Conservation (phyloP, 208 protist genomes). For the Histomonas meleagridis region DNA sequence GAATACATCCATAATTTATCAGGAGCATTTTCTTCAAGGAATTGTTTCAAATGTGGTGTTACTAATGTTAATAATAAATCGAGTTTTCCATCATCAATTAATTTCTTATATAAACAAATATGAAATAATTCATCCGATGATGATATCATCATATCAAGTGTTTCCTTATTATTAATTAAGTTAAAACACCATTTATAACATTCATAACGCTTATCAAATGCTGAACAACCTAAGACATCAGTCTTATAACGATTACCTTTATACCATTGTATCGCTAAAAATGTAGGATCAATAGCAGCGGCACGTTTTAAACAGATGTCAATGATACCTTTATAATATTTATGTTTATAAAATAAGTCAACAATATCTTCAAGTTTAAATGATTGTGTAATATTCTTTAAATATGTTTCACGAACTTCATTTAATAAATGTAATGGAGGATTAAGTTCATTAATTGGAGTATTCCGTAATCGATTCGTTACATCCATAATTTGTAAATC, state of each 20-base stretch:
- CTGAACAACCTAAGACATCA: not conserved
- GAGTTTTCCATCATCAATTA: not conserved
- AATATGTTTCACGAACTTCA: not conserved
- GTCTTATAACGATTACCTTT: not conserved
- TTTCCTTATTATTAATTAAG: not conserved
- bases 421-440: not conserved
- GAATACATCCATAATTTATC: not conserved
- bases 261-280: not conserved
- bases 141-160: not conserved
- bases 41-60: not conserved
- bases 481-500: not conserved
- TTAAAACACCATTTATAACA: not conserved
- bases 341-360: not conserved
- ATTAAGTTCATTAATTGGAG: too few species aligned
- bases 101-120: not conserved
- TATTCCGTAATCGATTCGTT: not conserved
- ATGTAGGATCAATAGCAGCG: not conserved
- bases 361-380: not conserved
- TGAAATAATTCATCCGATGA: conserved; percentile 21
- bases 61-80: not conserved
- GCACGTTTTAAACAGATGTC: not conserved
- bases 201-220: not conserved
- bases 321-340: not conserved
- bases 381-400: not conserved
- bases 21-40: not conserved